phyloP scores from a whole-genome alignment of 177 flowering plant genomes.

The Viscum album region DNA sequence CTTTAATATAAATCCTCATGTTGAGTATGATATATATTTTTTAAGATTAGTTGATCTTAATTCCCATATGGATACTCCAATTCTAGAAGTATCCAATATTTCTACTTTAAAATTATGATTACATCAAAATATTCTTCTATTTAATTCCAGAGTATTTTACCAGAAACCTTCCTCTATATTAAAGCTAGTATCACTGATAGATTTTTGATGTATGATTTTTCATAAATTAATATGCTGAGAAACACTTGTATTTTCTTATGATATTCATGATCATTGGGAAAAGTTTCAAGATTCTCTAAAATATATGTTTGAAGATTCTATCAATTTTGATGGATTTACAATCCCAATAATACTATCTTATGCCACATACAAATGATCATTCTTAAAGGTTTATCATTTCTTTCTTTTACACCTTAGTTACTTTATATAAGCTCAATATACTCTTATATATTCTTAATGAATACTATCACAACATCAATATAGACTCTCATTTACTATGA shows the following conservation, averaged over 20 bases:
- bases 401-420: background rate
- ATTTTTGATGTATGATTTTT: background rate
- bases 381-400: background rate
- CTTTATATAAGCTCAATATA: background rate
- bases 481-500: background rate
- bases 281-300: too few species aligned
- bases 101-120: background rate
- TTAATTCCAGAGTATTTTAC: background rate
- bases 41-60: background rate
- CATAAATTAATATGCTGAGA: background rate
- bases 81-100: background rate
- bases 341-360: too few species aligned
- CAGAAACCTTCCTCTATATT: background rate
- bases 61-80: background rate
- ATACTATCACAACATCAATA: background rate
- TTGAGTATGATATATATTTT: too few species aligned
- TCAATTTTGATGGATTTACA: too few species aligned
- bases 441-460: background rate
- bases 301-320: too few species aligned
- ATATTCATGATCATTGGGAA: background rate
- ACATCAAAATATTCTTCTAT: background rate
- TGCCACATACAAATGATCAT: too few species aligned
- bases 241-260: background rate
- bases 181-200: too few species aligned
- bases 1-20: background rate